These are phyloP conservation scores for Phytopythium litorale DNA, from an alignment of 352 stramenopile genomes.

Conservation along the genomic window DNA sequence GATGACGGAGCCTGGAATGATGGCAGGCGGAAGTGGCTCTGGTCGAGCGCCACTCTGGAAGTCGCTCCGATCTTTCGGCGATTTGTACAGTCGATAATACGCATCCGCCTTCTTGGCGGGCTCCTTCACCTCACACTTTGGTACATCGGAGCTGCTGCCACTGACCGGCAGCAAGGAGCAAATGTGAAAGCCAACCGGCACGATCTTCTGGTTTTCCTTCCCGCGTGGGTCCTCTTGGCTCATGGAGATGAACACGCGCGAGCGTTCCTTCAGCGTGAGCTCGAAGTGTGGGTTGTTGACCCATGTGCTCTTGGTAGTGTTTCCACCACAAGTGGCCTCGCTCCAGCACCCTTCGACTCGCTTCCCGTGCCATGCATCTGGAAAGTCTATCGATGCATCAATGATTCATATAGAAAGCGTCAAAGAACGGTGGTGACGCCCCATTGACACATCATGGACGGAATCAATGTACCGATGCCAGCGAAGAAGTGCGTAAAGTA, in stretches of 20 bases:
- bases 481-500: conserved; percentile 92
- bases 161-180: conserved; percentile 43
- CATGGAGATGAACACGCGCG: conserved; percentile 67
- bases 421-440: not conserved
- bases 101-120: conserved; percentile 44
- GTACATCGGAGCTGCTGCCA: conserved; percentile 21
- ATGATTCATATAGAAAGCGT: not conserved
- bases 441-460: not conserved
- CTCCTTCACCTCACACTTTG: conserved; percentile 65
- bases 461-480: conserved; percentile 57
- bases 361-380: conserved; percentile 80
- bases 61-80: conserved; percentile 40
- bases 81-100: conserved; percentile 74
- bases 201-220: conserved; percentile 63
- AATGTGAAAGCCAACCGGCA: conserved; percentile 80
- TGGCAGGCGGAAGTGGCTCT: conserved; percentile 52
- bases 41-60: conserved; percentile 55
- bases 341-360: conserved; percentile 77
- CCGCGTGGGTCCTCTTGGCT: conserved; percentile 80
- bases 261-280: conserved; percentile 54
- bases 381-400: conserved; percentile 57
- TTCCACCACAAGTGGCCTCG: conserved; percentile 71
- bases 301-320: conserved; percentile 83
- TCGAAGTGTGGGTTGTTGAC: conserved; percentile 86
- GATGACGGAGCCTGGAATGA: conserved; percentile 77